Evolutionary conservation across 306 rosid genomes (phyloP).

Genomic region (Lotus japonicus): DNA sequence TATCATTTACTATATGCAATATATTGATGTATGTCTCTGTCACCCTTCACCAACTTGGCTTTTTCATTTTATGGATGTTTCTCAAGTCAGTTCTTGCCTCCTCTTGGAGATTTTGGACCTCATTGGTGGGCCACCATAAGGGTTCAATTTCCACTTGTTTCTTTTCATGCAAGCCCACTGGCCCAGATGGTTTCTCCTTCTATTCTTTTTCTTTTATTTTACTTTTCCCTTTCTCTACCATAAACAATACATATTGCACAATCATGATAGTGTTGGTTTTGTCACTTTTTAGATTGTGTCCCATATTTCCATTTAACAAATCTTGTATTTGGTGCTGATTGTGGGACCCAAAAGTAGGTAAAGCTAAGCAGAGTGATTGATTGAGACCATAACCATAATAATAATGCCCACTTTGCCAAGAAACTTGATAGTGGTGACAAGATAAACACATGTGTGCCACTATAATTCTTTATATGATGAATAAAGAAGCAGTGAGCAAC

Average conservation of each 20-base stretch:
- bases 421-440: constrained; percentile 21
- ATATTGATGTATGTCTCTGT: constrained; percentile 20
- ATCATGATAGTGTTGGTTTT: constrained; percentile 15
- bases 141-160: too few species aligned
- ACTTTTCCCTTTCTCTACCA: not conserved
- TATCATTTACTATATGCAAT: not conserved
- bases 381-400: not conserved
- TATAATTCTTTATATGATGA: not conserved
- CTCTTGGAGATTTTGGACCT: constrained; percentile 9
- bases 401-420: constrained; percentile 22
- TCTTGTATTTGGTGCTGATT: constrained; percentile 19
- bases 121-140: constrained; percentile 15
- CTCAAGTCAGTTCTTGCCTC: constrained; percentile 28
- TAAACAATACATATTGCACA: not conserved
- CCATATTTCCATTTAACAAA: not conserved
- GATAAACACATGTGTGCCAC: constrained; percentile 16
- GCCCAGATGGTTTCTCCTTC: not conserved
- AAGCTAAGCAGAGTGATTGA: not conserved
- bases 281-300: constrained; percentile 25
- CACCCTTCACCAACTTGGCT: constrained; percentile 22
- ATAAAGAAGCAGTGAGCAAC: constrained; percentile 1
- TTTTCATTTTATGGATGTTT: constrained; percentile 25
- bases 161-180: too few species aligned
- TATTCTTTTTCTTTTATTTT: not conserved
- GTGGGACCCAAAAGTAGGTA: constrained; percentile 7